phyloP scores from a whole-genome alignment of 352 stramenopile genomes.

The Blastocystis sp. region DNA sequence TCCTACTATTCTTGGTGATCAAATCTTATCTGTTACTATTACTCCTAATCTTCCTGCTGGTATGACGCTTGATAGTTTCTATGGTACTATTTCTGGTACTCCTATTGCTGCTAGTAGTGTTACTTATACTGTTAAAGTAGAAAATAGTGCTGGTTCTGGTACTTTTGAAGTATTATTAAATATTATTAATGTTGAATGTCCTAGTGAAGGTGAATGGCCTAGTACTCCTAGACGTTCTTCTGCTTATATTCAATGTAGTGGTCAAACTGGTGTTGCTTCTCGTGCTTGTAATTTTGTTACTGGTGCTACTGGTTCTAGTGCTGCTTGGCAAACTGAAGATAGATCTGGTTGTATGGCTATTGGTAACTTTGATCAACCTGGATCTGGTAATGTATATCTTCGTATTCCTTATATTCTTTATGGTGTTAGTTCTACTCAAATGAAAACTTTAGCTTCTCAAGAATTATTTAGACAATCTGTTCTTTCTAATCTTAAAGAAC shows the following conservation, averaged over 20 bases:
- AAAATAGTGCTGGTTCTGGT: slow-evolving; percentile 20
- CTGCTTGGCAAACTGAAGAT: too few species aligned
- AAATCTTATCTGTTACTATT: neutral
- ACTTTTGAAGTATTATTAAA: slow-evolving; percentile 3
- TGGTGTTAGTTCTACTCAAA: too few species aligned
- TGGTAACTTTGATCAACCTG: too few species aligned
- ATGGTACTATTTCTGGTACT: slow-evolving; percentile 8
- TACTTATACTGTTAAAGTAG: too few species aligned
- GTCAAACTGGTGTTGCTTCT: slow-evolving; percentile 22
- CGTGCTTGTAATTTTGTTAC: slow-evolving; percentile 9
- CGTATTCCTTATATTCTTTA: too few species aligned
- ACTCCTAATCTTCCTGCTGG: slow-evolving; percentile 5
- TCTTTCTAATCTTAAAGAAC: too few species aligned
- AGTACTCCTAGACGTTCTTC: neutral
- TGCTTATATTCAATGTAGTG: slow-evolving; percentile 19
- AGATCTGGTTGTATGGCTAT: too few species aligned
- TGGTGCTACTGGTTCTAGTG: too few species aligned
- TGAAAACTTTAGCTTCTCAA: too few species aligned
- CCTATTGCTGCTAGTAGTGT: too few species aligned
- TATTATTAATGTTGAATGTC: slow-evolving; percentile 18
- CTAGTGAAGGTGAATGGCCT: slow-evolving; percentile 9
- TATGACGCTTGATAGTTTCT: slow-evolving; percentile 5
- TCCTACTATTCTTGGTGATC: slow-evolving; percentile 13
- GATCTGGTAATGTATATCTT: too few species aligned
- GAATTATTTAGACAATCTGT: too few species aligned